phyloP scores from a whole-genome alignment of 1,139 yeast genomes.

The Saccharomyces hybrid region DNA sequence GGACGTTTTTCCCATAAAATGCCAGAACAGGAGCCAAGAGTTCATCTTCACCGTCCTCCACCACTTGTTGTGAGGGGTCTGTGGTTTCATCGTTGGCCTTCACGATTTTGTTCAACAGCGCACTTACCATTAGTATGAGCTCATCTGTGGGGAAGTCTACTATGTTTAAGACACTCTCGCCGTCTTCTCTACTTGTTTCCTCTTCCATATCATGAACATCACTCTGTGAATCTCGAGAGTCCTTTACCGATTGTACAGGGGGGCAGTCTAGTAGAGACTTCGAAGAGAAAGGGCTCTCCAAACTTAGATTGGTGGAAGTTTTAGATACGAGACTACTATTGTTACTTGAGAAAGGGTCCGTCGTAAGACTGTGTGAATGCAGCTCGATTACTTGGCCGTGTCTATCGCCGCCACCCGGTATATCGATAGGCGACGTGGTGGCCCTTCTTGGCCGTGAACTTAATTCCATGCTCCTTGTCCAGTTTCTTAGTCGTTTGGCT shows the following conservation, averaged over 20 bases:
- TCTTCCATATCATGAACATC: neutral
- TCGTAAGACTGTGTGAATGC: neutral
- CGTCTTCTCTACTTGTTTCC: neutral
- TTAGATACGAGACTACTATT: neutral
- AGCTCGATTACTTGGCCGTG: neutral
- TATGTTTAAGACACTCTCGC: slow-evolving; percentile 43
- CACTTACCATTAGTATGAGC: slow-evolving; percentile 72
- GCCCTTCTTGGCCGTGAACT: neutral
- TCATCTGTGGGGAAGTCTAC: slow-evolving; percentile 79
- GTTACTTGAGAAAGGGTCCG: neutral
- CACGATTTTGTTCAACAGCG: slow-evolving; percentile 73
- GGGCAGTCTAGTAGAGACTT: neutral
- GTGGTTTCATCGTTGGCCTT: slow-evolving; percentile 67
- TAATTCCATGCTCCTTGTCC: neutral
- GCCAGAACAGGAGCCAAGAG: slow-evolving; percentile 49
- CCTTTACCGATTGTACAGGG: neutral
- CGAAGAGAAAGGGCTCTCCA: slow-evolving; percentile 1
- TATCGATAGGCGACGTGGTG: neutral
- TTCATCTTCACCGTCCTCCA: slow-evolving; percentile 2
- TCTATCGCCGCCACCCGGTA: neutral
- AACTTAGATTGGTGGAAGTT: neutral
- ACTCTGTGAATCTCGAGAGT: neutral
- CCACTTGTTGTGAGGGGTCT: neutral
- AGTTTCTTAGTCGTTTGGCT: neutral
- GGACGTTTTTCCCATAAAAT: slow-evolving; percentile 91